Percentiles rank a stretch among this genome's conserved stretches.
phyloP scores from a whole-genome alignment of 2,329 filamentous ascomycete species.

The Simplicillium sp. region DNA sequence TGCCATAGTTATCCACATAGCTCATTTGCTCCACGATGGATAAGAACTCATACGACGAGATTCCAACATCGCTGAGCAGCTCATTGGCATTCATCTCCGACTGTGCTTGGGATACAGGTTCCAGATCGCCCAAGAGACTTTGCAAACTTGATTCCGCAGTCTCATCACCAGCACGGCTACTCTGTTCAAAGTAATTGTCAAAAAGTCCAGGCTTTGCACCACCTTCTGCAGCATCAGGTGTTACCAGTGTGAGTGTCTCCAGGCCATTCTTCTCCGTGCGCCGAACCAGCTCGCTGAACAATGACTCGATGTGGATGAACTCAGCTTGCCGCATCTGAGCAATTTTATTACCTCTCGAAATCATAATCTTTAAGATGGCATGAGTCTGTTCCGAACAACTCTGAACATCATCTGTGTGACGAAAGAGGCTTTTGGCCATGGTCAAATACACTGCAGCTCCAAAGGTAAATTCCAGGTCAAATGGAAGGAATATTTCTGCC shows the following conservation, averaged over 20 bases:
- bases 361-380: constrained; percentile 23
- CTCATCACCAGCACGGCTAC: not conserved
- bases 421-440: constrained; percentile 26
- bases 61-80: constrained; percentile 25
- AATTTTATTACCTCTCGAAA: constrained; percentile 20
- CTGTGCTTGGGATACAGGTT: not conserved
- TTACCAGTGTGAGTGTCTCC: constrained; percentile 13
- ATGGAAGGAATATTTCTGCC: constrained; percentile 25
- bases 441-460: constrained; percentile 22
- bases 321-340: constrained; percentile 22
- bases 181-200: not conserved
- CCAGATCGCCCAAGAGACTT: too few relatives aligned
- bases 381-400: constrained; percentile 14
- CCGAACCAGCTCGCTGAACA: constrained; percentile 16
- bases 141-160: too few relatives aligned
- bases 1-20: not conserved
- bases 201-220: not conserved
- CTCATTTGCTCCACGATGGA: constrained; percentile 25
- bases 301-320: constrained; percentile 15
- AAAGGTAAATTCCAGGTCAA: constrained; percentile 27
- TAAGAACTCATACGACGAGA: constrained; percentile 27
- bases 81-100: constrained; percentile 14
- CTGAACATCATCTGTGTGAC: constrained; percentile 9
- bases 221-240: not conserved
- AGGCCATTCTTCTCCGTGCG: constrained; percentile 16